Evolutionary conservation across 2,329 filamentous ascomycete species (phyloP), one percentile per base, ranked within the genome.

Genomic region (Aspergillus carbonarius): DNA sequence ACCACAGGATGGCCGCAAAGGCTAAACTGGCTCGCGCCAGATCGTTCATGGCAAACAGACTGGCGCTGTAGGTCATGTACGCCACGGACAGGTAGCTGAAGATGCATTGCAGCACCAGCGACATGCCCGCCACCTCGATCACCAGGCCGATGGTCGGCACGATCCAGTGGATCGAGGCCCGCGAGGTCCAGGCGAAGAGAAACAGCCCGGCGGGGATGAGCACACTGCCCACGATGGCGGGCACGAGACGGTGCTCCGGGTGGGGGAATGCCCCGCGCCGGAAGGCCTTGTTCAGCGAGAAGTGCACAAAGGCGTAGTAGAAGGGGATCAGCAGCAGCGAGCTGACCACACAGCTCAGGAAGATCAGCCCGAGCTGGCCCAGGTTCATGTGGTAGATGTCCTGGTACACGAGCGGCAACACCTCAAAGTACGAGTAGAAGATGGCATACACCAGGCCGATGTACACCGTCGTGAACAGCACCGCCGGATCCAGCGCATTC

Each of bases 151-250:
- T 20, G 27, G 46, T 55, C 7, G 49, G 48, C 2, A 78, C 80
- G 20, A 78, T 77, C 63, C 82, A 85, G 32, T 79, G 72, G 5
- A 84, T 70, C 3, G 70, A 70, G 0, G 69, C 57, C 4, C 73
- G 73, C 1, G 84, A 76, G 3, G 81, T 79, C 79, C 81, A 87
- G 17, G 83, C 85, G 39, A 55, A 55, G 8, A 55, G 42, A 32
- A 49, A 55, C 6, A 55, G 8, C 2, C 54, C 44, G 10, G 34
- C 32, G 4, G 54, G 54, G 9, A 49, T 27, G 5, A 48, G 20
- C 5, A 55, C 7, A 1, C 40, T 48, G 10, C 23, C 54, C 6
- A 48, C 17, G 7, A 55, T 42, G 17, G 42, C 54, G 2, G 54
- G 44, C 17, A 55, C 18, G 32, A 55, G 54, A 3, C 42, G 23